These are phyloP conservation scores for Diospyros kaki DNA, from an alignment of 148 eudicot species.

Conservation along the genomic window DNA sequence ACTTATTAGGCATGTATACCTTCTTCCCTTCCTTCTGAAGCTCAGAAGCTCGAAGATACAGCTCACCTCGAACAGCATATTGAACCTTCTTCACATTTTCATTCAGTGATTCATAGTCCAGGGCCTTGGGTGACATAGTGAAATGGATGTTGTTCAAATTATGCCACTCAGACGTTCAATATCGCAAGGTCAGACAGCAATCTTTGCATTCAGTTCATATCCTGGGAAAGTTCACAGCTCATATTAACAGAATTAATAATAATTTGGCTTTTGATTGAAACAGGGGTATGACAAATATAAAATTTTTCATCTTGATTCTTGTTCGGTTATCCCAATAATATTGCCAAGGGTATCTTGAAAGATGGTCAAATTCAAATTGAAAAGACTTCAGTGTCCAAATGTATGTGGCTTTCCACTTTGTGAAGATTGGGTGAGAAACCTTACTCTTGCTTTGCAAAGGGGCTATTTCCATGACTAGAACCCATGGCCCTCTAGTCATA, in stretches of 20 bases:
- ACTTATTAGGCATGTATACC: slow-evolving; percentile 30
- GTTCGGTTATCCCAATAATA: neutral
- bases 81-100: slow-evolving; percentile 97
- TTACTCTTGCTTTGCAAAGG: no score
- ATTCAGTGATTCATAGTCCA: slow-evolving; percentile 79
- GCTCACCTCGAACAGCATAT: slow-evolving; percentile 97
- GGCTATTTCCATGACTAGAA: no score
- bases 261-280: neutral
- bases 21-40: slow-evolving; percentile 98
- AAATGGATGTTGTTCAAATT: neutral
- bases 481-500: no score
- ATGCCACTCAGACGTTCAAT: neutral
- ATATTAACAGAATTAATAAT: neutral
- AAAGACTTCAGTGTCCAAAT: no score
- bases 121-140: slow-evolving; percentile 64
- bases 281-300: neutral
- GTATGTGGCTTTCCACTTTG: no score
- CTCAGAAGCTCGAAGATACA: slow-evolving; percentile 98
- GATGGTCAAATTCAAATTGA: neutral
- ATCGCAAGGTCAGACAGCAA: slow-evolving; percentile 5
- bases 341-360: neutral
- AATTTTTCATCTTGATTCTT: neutral
- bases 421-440: no score
- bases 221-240: slow-evolving; percentile 19
- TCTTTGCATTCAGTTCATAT: slow-evolving; percentile 22